Percentiles rank a stretch among this genome's conserved stretches.
phyloP scores from a whole-genome alignment of 306 rosid species.

The Cyamopsis tetragonoloba region DNA sequence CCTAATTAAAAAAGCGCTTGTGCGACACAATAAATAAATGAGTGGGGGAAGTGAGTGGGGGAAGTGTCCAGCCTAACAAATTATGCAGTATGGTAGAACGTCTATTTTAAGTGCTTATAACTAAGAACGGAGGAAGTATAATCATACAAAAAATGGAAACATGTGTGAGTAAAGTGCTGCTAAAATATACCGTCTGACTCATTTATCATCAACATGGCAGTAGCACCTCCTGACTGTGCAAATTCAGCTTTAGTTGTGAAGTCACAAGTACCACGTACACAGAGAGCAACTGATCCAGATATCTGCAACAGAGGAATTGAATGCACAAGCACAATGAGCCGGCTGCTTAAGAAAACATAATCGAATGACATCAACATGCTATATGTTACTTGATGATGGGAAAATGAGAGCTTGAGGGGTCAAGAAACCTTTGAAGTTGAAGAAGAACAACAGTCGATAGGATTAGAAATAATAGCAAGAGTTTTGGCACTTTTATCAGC shows the following conservation, averaged over 20 bases:
- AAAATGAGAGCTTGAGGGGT: not conserved
- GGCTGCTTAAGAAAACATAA: not conserved
- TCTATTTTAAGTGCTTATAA: too few species aligned
- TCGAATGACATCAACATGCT: too few species aligned
- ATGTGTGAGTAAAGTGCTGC: not conserved
- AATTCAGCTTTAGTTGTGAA: conserved; percentile 60
- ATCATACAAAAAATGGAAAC: not conserved
- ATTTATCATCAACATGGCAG: conserved; percentile 58
- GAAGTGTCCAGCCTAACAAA: not conserved
- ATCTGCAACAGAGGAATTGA: conserved; percentile 46
- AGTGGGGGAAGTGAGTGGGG: too few species aligned
- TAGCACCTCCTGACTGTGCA: conserved; percentile 74
- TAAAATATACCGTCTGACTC: conserved; percentile 52
- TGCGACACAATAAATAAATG: not conserved
- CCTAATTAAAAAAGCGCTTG: not conserved
- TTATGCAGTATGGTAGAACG: not conserved
- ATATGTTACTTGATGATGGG: too few species aligned
- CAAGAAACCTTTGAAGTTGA: conserved; percentile 54
- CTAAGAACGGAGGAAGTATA: too few species aligned
- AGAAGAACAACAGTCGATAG: conserved; percentile 58
- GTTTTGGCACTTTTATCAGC: conserved; percentile 27
- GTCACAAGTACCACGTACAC: conserved; percentile 82
- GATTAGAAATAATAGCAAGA: conserved; percentile 52
- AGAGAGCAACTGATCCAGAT: conserved; percentile 64
- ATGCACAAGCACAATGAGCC: not conserved